Percentiles rank a stretch among this genome's conserved stretches.
Conservation (phyloP, 768 basidiomycete species). For the Russula vinacea region DNA sequence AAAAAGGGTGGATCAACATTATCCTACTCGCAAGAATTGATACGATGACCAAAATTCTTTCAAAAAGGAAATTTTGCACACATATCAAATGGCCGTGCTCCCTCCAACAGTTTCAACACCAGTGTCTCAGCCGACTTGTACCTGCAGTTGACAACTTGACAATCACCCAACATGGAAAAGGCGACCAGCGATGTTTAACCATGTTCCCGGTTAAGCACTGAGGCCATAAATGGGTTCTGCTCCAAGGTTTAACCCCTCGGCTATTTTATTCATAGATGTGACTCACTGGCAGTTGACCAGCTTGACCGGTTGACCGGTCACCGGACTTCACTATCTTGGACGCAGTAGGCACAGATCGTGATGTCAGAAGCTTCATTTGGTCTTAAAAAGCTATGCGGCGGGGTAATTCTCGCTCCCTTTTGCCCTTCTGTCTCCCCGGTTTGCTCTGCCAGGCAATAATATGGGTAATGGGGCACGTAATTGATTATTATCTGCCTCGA, state of each 20-base stretch:
- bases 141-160: too few relatives aligned
- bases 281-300: background rate
- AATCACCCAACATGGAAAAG: too few relatives aligned
- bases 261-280: background rate
- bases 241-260: background rate
- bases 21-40: too few relatives aligned
- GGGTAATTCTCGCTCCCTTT: background rate
- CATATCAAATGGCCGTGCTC: too few relatives aligned
- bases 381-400: background rate
- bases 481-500: background rate
- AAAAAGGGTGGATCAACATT: too few relatives aligned
- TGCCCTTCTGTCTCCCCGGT: background rate
- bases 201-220: too few relatives aligned
- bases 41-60: too few relatives aligned
- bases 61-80: too few relatives aligned
- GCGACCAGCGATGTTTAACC: too few relatives aligned
- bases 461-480: conserved; percentile 36
- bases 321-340: background rate
- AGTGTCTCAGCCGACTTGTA: too few relatives aligned
- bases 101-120: too few relatives aligned
- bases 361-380: background rate
- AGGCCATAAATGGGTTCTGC: too few relatives aligned
- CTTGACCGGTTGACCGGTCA: background rate
- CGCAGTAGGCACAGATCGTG: background rate
- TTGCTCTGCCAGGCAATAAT: background rate